A percentile compares a stretch with the other conserved stretches of the same genome.
Evolutionary conservation across 1,284 basidiomycete species (phyloP).

Genomic region (Rhodotorula sp.): DNA sequence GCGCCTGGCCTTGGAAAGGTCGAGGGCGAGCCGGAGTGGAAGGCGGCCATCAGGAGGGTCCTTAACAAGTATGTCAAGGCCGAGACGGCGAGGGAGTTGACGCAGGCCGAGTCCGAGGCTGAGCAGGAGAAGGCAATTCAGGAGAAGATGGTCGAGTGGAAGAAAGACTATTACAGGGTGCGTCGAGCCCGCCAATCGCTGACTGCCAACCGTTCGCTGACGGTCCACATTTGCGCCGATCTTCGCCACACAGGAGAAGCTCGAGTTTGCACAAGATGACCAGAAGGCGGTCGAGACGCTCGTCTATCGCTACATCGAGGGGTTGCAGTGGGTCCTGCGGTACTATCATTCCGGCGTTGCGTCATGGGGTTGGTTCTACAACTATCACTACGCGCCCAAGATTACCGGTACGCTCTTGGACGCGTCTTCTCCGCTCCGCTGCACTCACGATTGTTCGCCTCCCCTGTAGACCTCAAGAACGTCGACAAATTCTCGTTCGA

Average conservation of each 20-base stretch:
- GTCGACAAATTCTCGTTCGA: constrained; percentile 76
- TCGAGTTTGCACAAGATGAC: constrained; percentile 69
- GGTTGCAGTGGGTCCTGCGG: constrained; percentile 97
- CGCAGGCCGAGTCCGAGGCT: constrained; percentile 70
- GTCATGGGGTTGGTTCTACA: constrained; percentile 98
- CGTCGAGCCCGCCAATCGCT: constrained; percentile 37
- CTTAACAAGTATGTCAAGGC: constrained; percentile 84
- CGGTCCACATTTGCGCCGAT: not conserved
- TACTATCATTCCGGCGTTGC: constrained; percentile 97
- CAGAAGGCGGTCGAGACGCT: constrained; percentile 63
- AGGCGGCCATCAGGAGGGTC: constrained; percentile 73
- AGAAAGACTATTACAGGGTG: constrained; percentile 83
- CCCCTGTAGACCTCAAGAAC: constrained; percentile 64
- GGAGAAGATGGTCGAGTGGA: constrained; percentile 90
- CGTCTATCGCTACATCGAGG: constrained; percentile 81
- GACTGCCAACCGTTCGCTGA: no score
- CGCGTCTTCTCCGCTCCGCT: no score
- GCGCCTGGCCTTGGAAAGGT: not conserved
- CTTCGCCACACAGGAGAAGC: constrained; percentile 56
- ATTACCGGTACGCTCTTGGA: constrained; percentile 76
- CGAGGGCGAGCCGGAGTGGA: constrained; percentile 56
- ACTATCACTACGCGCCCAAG: constrained; percentile 94
- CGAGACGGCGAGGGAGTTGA: constrained; percentile 62
- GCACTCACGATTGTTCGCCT: not conserved
- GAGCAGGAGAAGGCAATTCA: constrained; percentile 69